Evolutionary conservation across 306 rosid genomes (phyloP).

Genomic region (Vigna angularis): DNA sequence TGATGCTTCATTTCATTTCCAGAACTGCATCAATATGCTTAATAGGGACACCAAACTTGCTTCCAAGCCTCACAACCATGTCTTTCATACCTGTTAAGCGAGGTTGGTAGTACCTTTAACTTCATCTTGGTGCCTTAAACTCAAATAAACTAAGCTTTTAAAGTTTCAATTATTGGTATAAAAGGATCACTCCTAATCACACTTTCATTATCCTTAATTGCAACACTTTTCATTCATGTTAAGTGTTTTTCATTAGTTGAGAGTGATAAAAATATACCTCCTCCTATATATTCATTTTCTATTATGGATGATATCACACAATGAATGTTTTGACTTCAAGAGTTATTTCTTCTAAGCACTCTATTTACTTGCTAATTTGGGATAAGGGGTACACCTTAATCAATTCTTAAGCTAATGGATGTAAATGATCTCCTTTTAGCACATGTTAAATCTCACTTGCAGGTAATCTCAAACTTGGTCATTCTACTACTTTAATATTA

Average conservation of each 20-base stretch:
- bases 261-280: constrained; percentile 10
- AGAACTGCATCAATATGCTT: too few species aligned
- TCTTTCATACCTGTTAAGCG: constrained; percentile 67
- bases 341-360: too few species aligned
- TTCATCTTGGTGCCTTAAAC: constrained; percentile 59
- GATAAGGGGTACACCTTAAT: constrained; percentile 94
- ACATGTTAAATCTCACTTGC: constrained; percentile 97
- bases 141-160: constrained; percentile 43
- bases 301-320: neutral
- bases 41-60: constrained; percentile 33
- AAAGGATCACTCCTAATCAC: constrained; percentile 34
- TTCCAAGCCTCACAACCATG: constrained; percentile 52
- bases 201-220: constrained; percentile 28
- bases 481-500: neutral
- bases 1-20: too few species aligned
- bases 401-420: constrained; percentile 99
- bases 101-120: constrained; percentile 55
- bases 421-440: constrained; percentile 98
- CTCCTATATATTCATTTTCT: neutral
- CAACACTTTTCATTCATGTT: constrained; percentile 16
- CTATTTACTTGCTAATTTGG: too few species aligned
- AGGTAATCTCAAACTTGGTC: constrained; percentile 54
- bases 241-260: neutral
- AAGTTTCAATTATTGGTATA: constrained; percentile 62
- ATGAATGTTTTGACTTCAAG: too few species aligned